phyloP scores from a whole-genome alignment of 768 basidiomycete species.

The Melanogaster broomeanus region DNA sequence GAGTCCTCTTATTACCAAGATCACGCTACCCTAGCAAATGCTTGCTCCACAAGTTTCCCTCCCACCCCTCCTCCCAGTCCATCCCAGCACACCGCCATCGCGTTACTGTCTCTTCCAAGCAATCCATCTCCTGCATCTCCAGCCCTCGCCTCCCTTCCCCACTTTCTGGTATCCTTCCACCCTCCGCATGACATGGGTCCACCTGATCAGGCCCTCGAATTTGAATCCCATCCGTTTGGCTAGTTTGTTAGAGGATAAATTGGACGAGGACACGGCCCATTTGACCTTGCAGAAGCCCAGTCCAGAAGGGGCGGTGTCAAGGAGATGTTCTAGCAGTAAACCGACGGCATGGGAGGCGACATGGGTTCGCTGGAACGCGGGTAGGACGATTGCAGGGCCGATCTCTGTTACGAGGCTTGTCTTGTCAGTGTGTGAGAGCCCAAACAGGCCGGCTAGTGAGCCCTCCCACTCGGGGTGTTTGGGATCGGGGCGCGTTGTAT shows the following conservation, averaged over 20 bases:
- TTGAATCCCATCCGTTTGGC: constrained; percentile 50
- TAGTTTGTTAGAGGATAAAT: constrained; percentile 36
- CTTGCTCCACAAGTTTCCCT: constrained; percentile 32
- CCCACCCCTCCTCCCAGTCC: constrained; percentile 39
- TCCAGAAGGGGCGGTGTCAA: constrained; percentile 31
- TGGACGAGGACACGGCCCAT: constrained; percentile 42
- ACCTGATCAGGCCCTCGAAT: constrained; percentile 42
- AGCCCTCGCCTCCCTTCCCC: constrained; percentile 26
- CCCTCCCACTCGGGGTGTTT: constrained; percentile 29
- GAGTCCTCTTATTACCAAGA: no score
- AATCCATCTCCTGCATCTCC: constrained; percentile 27
- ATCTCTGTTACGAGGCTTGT: constrained; percentile 31
- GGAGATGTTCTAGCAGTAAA: constrained; percentile 34
- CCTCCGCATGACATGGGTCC: constrained; percentile 38
- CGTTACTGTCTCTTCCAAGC: constrained; percentile 31
- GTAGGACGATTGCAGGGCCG: constrained; percentile 34
- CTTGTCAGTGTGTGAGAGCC: constrained; percentile 23
- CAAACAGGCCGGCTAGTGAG: constrained; percentile 40
- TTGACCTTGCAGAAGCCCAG: constrained; percentile 49
- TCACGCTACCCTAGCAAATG: constrained; percentile 17
- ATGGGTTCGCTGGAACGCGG: constrained; percentile 43
- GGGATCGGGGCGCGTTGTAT: constrained; percentile 35
- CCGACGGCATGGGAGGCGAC: constrained; percentile 41
- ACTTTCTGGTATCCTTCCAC: constrained; percentile 24
- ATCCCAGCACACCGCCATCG: constrained; percentile 44